A percentile compares a stretch with the other conserved stretches of the same genome.
Evolutionary conservation across 352 stramenopile genomes (phyloP).

Genomic region (Pythium aquatile): DNA sequence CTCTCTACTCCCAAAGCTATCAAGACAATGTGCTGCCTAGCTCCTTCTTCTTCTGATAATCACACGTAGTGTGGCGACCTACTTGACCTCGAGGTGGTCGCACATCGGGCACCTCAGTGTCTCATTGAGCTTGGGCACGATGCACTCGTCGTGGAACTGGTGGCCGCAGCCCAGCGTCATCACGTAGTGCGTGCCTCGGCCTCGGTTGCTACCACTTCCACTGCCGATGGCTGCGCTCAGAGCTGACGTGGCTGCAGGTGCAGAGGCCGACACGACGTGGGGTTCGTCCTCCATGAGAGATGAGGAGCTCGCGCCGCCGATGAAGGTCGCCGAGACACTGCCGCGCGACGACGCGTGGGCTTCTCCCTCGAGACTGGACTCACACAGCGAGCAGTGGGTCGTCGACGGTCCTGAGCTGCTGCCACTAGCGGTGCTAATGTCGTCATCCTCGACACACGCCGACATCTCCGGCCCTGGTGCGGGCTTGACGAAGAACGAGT

Average conservation of each 20-base stretch:
- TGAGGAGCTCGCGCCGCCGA: slow-evolving; percentile 17
- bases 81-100: slow-evolving; percentile 40
- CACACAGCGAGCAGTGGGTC: slow-evolving; percentile 35
- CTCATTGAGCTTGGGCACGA: slow-evolving; percentile 76
- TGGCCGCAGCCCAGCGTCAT: slow-evolving; percentile 74
- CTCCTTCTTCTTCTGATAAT: neutral
- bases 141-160: slow-evolving; percentile 84
- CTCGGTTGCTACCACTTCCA: neutral
- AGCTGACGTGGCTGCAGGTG: slow-evolving; percentile 21
- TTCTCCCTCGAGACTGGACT: slow-evolving; percentile 43
- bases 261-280: slow-evolving; percentile 15
- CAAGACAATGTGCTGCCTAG: neutral
- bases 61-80: neutral
- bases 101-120: slow-evolving; percentile 65
- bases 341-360: slow-evolving; percentile 32
- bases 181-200: slow-evolving; percentile 49
- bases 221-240: neutral
- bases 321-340: neutral
- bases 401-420: slow-evolving; percentile 26
- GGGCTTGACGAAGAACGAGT: slow-evolving; percentile 16
- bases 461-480: slow-evolving; percentile 15
- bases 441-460: slow-evolving; percentile 31
- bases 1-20: slow-evolving; percentile 1
- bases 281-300: slow-evolving; percentile 30
- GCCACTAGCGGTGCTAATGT: slow-evolving; percentile 24